phyloP scores from a whole-genome alignment of 768 basidiomycete genomes.

The Wakefieldia striispora region DNA sequence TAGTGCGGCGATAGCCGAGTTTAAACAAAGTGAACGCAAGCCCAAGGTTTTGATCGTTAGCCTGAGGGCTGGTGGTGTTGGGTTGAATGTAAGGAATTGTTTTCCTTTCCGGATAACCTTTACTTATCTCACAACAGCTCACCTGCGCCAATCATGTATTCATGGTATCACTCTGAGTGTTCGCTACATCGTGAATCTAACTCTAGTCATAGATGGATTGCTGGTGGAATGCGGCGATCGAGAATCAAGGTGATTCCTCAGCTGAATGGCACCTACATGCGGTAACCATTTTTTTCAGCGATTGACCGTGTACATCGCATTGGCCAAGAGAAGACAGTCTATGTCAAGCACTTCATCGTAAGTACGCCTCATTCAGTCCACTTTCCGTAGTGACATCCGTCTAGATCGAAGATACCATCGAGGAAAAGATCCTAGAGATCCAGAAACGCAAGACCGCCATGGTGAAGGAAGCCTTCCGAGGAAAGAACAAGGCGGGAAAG shows the following conservation, averaged over 20 bases:
- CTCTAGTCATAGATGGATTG: conserved; percentile 70
- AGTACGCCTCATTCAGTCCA: conserved; percentile 18
- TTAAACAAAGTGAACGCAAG: conserved; percentile 64
- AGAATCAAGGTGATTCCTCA: conserved; percentile 62
- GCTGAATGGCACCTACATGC: background rate
- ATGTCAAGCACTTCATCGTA: conserved; percentile 84
- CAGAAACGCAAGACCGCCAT: conserved; percentile 88
- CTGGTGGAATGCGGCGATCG: conserved; percentile 87
- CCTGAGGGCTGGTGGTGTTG: conserved; percentile 90
- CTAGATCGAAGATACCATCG: conserved; percentile 72
- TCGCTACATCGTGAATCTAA: background rate
- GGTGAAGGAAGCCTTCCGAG: conserved; percentile 79
- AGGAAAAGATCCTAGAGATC: conserved; percentile 75
- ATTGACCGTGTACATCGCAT: conserved; percentile 86
- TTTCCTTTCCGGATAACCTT: background rate
- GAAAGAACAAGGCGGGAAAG: conserved; percentile 42
- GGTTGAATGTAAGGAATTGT: conserved; percentile 62
- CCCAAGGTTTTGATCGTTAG: conserved; percentile 79
- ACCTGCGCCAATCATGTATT: conserved; percentile 84
- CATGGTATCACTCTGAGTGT: conserved; percentile 53
- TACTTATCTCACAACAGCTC: conserved; percentile 40
- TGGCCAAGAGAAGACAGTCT: conserved; percentile 78
- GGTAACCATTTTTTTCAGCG: conserved; percentile 41
- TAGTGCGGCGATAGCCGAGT: conserved; percentile 70
- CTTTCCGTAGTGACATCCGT: background rate